A percentile compares a stretch with the other conserved stretches of the same genome.
phyloP scores from a whole-genome alignment of 129 eudicot species.

The Tagetes erecta region DNA sequence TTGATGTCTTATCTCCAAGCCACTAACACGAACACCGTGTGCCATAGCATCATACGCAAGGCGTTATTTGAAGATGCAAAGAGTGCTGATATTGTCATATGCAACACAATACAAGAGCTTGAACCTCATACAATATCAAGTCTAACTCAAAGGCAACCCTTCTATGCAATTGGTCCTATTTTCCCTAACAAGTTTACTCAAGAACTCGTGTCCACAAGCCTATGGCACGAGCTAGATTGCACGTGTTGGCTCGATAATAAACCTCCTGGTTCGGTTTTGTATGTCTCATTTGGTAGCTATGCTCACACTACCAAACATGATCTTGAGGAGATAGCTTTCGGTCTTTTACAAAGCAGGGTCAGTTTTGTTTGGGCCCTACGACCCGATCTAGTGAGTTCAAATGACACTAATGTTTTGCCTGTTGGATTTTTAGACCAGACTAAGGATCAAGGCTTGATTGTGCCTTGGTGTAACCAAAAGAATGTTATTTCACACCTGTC shows the following conservation, averaged over 20 bases:
- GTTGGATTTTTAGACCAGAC: slow-evolving; percentile 45
- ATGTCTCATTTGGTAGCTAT: slow-evolving; percentile 85
- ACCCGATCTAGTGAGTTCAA: slow-evolving; percentile 70
- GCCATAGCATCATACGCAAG: slow-evolving; percentile 56
- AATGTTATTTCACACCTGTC: slow-evolving; percentile 53
- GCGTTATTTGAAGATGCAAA: slow-evolving; percentile 48
- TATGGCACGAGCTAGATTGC: slow-evolving; percentile 83
- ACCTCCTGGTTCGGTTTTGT: slow-evolving; percentile 65
- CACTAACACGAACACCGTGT: slow-evolving; percentile 39
- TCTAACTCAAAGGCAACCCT: slow-evolving; percentile 49
- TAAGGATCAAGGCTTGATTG: slow-evolving; percentile 54
- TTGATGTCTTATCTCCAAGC: slow-evolving; percentile 80
- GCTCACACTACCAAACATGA: slow-evolving; percentile 66
- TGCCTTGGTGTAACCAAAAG: slow-evolving; percentile 61
- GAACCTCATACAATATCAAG: slow-evolving; percentile 55
- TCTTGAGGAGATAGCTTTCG: slow-evolving; percentile 55
- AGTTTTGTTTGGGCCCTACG: slow-evolving; percentile 66
- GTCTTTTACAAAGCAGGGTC: slow-evolving; percentile 56
- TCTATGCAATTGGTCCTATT: slow-evolving; percentile 77
- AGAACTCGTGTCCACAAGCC: slow-evolving; percentile 57
- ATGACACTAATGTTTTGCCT: slow-evolving; percentile 48
- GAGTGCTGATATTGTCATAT: slow-evolving; percentile 63
- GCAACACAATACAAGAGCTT: slow-evolving; percentile 82
- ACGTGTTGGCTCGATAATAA: slow-evolving; percentile 59
- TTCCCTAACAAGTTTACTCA: slow-evolving; percentile 46